Percentiles rank a stretch among this genome's conserved stretches.
Evolutionary conservation across 306 rosid species (phyloP).

Genomic region (Cicer cuneatum): DNA sequence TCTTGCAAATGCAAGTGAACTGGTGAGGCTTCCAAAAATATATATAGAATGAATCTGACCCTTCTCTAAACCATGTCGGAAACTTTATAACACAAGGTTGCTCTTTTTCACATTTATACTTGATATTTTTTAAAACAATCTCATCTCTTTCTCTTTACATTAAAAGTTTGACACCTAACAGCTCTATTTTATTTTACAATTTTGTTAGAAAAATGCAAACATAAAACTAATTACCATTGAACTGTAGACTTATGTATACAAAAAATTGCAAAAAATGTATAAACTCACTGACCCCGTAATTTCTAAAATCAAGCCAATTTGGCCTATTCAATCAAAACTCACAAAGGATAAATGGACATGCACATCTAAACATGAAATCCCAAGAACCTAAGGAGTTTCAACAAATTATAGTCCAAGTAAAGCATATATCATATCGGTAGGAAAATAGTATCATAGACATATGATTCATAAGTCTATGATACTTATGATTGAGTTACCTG

Average conservation of each 20-base stretch:
- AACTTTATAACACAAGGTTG: not conserved
- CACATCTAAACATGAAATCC: slow-evolving; percentile 29
- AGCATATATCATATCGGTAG: slow-evolving; percentile 34
- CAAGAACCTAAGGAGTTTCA: slow-evolving; percentile 19
- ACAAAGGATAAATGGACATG: slow-evolving; percentile 24
- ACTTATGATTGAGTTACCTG: slow-evolving; percentile 63
- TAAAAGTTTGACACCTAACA: slow-evolving; percentile 30
- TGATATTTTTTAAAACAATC: too few species aligned
- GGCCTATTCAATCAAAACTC: slow-evolving; percentile 27
- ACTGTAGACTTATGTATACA: not conserved
- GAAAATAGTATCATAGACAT: not conserved
- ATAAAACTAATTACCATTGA: not conserved
- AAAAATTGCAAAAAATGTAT: slow-evolving; percentile 2
- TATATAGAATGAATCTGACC: not conserved
- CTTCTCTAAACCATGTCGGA: not conserved
- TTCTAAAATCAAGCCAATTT: not conserved
- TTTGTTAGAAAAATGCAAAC: slow-evolving; percentile 16
- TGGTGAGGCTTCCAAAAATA: not conserved
- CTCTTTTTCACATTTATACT: not conserved
- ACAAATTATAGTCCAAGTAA: slow-evolving; percentile 17
- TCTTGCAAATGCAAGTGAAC: slow-evolving; percentile 4
- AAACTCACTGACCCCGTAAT: slow-evolving; percentile 11
- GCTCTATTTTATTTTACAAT: slow-evolving; percentile 16
- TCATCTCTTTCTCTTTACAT: slow-evolving; percentile 4
- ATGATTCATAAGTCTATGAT: not conserved